phyloP scores from a whole-genome alignment of 768 basidiomycete species.

The Baorangia bicolor region DNA sequence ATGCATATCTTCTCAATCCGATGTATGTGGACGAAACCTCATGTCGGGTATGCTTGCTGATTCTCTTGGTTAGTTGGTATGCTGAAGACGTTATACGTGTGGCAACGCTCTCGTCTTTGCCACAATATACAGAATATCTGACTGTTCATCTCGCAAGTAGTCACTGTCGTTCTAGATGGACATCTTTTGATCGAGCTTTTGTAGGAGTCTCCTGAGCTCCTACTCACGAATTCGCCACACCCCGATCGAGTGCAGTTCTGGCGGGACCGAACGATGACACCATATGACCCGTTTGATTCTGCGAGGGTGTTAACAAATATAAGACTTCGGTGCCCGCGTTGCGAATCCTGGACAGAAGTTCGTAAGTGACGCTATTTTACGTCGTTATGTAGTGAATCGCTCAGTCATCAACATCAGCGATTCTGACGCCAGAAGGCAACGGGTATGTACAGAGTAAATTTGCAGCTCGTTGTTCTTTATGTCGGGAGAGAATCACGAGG shows the following conservation, averaged over 20 bases:
- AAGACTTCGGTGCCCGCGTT: conserved; percentile 30
- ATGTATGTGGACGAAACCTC: conserved; percentile 12
- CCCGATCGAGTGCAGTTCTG: background rate
- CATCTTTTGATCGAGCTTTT: background rate
- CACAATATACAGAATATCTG: conserved; percentile 13
- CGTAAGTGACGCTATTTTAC: conserved; percentile 21
- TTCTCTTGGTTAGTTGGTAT: conserved; percentile 13
- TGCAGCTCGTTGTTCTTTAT: conserved; percentile 33
- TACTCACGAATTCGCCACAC: conserved; percentile 6
- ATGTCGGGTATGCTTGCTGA: background rate
- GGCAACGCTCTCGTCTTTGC: conserved; percentile 1
- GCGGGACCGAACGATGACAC: background rate
- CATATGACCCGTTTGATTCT: conserved; percentile 28
- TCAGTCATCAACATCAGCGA: conserved; percentile 32
- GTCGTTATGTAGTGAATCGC: no score
- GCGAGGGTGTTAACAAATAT: conserved; percentile 15
- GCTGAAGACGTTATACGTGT: conserved; percentile 16
- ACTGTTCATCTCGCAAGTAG: conserved; percentile 8
- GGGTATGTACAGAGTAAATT: conserved; percentile 52
- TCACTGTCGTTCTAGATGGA: background rate
- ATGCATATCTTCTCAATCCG: conserved; percentile 37
- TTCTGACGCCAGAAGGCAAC: conserved; percentile 35
- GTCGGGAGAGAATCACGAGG: conserved; percentile 38
- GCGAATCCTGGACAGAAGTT: conserved; percentile 11
- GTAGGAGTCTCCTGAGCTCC: conserved; percentile 3